These are phyloP conservation scores for Phlebopus sp. DNA, from an alignment of 1,284 basidiomycete genomes.

Conservation along the genomic window DNA sequence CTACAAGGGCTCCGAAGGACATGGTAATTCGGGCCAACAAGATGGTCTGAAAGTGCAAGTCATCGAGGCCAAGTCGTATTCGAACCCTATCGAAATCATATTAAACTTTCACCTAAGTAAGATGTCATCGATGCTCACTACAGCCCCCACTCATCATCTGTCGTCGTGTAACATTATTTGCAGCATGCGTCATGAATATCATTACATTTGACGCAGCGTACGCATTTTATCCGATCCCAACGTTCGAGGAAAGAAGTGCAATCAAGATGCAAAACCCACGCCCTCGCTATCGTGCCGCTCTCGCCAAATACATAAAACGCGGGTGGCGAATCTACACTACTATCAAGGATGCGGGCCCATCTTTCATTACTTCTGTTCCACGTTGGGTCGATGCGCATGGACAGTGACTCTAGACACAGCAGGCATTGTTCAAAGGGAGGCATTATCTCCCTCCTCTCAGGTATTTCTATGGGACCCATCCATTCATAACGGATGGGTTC, in stretches of 20 bases:
- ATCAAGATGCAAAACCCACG: slow-evolving; percentile 1
- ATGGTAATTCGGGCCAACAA: not conserved
- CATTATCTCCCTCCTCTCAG: slow-evolving; percentile 10
- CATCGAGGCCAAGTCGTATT: slow-evolving; percentile 18
- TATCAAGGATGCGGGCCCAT: not conserved
- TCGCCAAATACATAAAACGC: slow-evolving; percentile 15
- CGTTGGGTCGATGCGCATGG: slow-evolving; percentile 24
- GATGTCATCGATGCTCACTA: slow-evolving; percentile 11
- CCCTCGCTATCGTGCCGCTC: not conserved
- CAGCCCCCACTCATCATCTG: not conserved
- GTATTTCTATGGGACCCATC: slow-evolving; percentile 19
- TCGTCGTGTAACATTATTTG: no score
- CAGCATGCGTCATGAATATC: slow-evolving; percentile 43
- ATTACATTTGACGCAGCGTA: slow-evolving; percentile 27
- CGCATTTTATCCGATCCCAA: slow-evolving; percentile 26
- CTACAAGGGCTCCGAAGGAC: slow-evolving; percentile 5
- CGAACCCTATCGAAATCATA: slow-evolving; percentile 32
- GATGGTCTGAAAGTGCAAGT: slow-evolving; percentile 34
- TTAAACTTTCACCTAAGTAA: slow-evolving; percentile 41
- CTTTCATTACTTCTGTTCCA: slow-evolving; percentile 1
- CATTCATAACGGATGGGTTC: slow-evolving; percentile 18
- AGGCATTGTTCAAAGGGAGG: slow-evolving; percentile 14
- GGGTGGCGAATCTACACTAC: slow-evolving; percentile 14
- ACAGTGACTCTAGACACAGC: slow-evolving; percentile 14
- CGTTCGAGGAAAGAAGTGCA: slow-evolving; percentile 19